Evolutionary conservation across 2,329 filamentous ascomycete genomes (phyloP), one percentile per base, ranked within the genome.

Genomic region (Fusarium subglutinans): DNA sequence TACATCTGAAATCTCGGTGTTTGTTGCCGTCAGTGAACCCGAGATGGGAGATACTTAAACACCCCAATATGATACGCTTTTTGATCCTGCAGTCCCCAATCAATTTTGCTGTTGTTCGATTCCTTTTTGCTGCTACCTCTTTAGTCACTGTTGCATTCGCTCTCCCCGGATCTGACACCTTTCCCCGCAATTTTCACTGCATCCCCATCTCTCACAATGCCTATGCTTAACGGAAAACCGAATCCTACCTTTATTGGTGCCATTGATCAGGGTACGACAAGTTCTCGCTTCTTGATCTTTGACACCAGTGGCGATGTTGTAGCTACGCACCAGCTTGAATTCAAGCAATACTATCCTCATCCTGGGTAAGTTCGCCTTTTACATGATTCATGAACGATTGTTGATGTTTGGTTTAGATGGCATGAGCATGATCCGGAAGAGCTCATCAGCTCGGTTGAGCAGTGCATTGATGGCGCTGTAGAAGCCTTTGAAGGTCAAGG

Each of bases 371-470:
- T 59, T 11, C 17, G 22, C 13, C 18, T 20, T 20, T 3, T 13
- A 38, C 13, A 6, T 18, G 17, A 8, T 18, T 6, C 6, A 3
- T 11, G 15, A 44, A 12, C 17, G 14, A 9, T 11, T 30, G 4
- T 24, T 56, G 24, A 63, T 17, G 0, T 45, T 53, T 40, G 28
- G 43, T 62, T 62, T 38, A 95, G 93, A 80, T 96, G 93, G 93
- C 93, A 96, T 82, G 94, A 96, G 82, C 93, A 96, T 81, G 92
- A 96, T 77, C 93, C 93, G 15, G 86, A 90, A 69, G 93, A 95
- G 83, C 87, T 96, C 69, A 83, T 95, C 41, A 85, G 86, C 59
- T 93, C 93, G 2, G 93, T 95, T 30, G 89, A 93, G 78, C 86
- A 87, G 74, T 96, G 94, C 82, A 94, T 96, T 74, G 92, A 95